A percentile compares a stretch with the other conserved stretches of the same genome.
Conservation (phyloP, 768 basidiomycete species). For the Trametes elegans region DNA sequence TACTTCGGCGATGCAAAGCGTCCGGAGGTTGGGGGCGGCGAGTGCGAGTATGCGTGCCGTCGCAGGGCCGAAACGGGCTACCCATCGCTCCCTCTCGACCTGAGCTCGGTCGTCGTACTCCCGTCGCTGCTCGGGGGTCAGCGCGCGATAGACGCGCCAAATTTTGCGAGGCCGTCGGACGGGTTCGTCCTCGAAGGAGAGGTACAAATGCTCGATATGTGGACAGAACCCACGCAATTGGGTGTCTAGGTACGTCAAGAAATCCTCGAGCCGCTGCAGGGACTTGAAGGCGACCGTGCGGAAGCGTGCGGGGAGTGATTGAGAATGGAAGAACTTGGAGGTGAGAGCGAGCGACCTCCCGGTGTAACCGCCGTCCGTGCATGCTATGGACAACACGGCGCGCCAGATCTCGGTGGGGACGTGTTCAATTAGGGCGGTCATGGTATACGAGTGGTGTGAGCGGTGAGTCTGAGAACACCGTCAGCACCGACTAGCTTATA, state of each 20-base stretch:
- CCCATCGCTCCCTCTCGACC: not conserved
- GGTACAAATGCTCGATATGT: not conserved
- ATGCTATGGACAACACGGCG: not conserved
- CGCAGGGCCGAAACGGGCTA: not conserved
- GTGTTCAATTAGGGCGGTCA: not conserved
- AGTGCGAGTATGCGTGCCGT: not conserved
- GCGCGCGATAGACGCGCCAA: not conserved
- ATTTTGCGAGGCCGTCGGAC: not conserved
- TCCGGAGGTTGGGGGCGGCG: not conserved
- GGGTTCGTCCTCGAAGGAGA: not conserved
- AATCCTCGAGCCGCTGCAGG: not conserved
- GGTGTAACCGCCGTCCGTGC: conserved; percentile 2
- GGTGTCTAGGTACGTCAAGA: not conserved
- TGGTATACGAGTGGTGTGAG: not conserved
- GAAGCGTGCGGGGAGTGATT: not conserved
- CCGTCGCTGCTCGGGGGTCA: not conserved
- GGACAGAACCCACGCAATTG: not conserved
- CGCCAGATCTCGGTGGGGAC: not conserved
- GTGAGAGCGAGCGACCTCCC: conserved; percentile 7
- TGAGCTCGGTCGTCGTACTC: not conserved
- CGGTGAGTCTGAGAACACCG: not conserved
- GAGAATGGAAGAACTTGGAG: conserved; percentile 1
- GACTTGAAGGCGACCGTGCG: not conserved
- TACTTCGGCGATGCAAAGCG: not conserved
- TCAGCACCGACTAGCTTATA: no score